Evolutionary conservation across 106 monocot species (phyloP).

Genomic region (Narthecium ossifragum): DNA sequence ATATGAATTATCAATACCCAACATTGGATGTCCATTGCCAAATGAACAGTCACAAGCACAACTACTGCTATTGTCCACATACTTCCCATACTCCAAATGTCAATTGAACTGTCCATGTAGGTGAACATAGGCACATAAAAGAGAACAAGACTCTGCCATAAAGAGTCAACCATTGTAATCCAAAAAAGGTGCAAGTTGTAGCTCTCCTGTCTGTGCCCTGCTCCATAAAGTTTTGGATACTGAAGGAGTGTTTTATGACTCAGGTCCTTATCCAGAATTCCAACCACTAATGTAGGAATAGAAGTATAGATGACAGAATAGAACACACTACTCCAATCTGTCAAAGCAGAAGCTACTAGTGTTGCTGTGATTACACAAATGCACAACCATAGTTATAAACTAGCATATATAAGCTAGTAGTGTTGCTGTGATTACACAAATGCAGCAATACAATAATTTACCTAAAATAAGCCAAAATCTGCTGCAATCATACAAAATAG

Average conservation of each 20-base stretch:
- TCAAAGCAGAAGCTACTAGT: constrained; percentile 81
- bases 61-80: constrained; percentile 94
- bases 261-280: constrained; percentile 84
- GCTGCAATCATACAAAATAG: too few relatives aligned
- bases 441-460: too few relatives aligned
- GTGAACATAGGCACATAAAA: constrained; percentile 81
- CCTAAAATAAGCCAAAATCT: too few relatives aligned
- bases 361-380: too few relatives aligned
- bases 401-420: too few relatives aligned
- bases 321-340: constrained; percentile 98
- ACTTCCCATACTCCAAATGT: constrained; percentile 96
- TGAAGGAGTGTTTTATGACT: constrained; percentile 78
- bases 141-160: constrained; percentile 98
- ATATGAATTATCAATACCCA: constrained; percentile 84
- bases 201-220: constrained; percentile 87
- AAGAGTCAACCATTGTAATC: constrained; percentile 90
- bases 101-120: constrained; percentile 66
- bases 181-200: constrained; percentile 88
- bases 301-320: constrained; percentile 97
- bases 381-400: too few relatives aligned
- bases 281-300: constrained; percentile 85
- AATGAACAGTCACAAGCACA: constrained; percentile 87
- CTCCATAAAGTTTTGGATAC: constrained; percentile 82
- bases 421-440: too few relatives aligned
- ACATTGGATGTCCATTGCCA: constrained; percentile 83